phyloP scores from a whole-genome alignment of 228 moss, liverwort and hornwort species.

The Sphagnum magellanicum region DNA sequence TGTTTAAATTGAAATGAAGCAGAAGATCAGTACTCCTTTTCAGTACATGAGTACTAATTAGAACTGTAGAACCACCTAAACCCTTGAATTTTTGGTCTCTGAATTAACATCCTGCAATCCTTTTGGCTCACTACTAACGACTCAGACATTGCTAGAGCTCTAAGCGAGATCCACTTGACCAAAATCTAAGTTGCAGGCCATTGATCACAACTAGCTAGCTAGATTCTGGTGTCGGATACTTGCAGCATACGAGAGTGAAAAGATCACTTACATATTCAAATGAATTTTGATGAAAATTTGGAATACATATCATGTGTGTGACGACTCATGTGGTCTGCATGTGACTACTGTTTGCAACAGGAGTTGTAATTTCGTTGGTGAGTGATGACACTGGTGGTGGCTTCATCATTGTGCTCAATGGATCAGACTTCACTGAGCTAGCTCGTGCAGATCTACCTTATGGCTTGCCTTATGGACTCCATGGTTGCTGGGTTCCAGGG shows the following conservation, averaged over 20 bases:
- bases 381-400: slow-evolving; percentile 29
- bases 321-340: neutral
- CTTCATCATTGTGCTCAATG: slow-evolving; percentile 23
- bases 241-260: neutral
- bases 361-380: slow-evolving; percentile 25
- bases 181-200: too few species aligned
- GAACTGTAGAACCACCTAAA: too few species aligned
- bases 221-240: neutral
- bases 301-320: neutral
- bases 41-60: too few species aligned
- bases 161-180: too few species aligned
- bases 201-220: too few species aligned
- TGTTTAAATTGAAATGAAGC: too few species aligned
- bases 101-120: too few species aligned
- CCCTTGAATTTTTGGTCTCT: too few species aligned
- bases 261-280: neutral
- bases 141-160: too few species aligned
- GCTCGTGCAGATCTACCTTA: slow-evolving; percentile 31
- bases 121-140: too few species aligned
- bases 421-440: slow-evolving; percentile 22
- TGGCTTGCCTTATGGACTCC: slow-evolving; percentile 33
- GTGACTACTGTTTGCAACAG: slow-evolving; percentile 6
- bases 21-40: too few species aligned
- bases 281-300: neutral
- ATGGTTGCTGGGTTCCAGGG: slow-evolving; percentile 33